Evolutionary conservation across 768 basidiomycete species (phyloP).

Genomic region (Neoboletus subvelutipes): DNA sequence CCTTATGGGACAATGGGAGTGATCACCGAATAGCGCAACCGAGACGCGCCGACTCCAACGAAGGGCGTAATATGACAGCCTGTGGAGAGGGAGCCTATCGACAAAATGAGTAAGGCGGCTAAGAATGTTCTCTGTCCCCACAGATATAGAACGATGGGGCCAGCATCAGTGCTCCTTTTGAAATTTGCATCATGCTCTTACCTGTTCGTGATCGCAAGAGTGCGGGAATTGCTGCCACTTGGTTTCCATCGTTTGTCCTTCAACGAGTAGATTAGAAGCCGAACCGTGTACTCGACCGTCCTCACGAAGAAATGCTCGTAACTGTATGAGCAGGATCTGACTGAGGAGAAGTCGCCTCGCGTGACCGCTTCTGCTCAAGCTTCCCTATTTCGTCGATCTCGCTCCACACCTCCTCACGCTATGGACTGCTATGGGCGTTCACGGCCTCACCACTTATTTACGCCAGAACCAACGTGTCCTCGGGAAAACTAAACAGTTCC

Average conservation of each 20-base stretch:
- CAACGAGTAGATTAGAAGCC: too few relatives aligned
- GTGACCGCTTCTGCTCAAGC: too few relatives aligned
- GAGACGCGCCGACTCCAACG: not conserved
- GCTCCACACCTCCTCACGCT: not conserved
- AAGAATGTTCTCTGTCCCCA: not conserved
- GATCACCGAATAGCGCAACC: not conserved
- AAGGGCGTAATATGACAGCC: not conserved
- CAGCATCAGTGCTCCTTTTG: not conserved
- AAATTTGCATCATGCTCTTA: not conserved
- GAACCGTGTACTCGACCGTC: too few relatives aligned
- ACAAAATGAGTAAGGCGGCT: not conserved
- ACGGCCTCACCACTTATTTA: constrained; percentile 52
- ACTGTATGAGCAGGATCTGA: too few relatives aligned
- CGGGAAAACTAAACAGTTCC: constrained; percentile 37
- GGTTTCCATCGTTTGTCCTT: too few relatives aligned
- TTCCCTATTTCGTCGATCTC: not conserved
- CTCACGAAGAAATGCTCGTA: too few relatives aligned
- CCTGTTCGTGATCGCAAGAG: not conserved
- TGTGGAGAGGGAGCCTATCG: not conserved
- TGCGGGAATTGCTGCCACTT: too few relatives aligned
- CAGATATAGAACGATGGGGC: not conserved
- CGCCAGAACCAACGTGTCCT: constrained; percentile 44
- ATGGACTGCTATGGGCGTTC: constrained; percentile 45
- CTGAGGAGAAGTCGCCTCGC: too few relatives aligned
- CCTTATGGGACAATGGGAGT: not conserved